A percentile compares a stretch with the other conserved stretches of the same genome.
These are phyloP conservation scores for Delonix regia DNA, from an alignment of 306 rosid species.

Conservation along the genomic window DNA sequence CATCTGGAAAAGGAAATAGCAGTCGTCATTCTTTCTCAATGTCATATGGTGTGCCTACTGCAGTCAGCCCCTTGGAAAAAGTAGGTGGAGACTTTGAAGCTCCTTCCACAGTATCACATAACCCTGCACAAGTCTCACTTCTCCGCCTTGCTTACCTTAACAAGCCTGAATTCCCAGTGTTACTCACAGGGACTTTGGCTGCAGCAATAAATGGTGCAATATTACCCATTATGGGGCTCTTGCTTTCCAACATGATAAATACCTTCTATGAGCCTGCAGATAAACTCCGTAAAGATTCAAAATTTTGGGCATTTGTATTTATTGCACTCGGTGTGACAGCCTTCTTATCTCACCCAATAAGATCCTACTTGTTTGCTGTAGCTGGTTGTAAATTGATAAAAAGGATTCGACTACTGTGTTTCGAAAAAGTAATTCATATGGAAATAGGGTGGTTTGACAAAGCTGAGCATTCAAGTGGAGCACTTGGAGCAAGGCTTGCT, in stretches of 20 bases:
- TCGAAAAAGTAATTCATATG: constrained; percentile 62
- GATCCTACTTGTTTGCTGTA: constrained; percentile 55
- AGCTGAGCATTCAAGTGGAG: constrained; percentile 55
- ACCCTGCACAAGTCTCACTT: constrained; percentile 58
- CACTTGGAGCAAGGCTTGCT: constrained; percentile 63
- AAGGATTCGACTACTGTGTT: constrained; percentile 51
- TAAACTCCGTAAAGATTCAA: constrained; percentile 68
- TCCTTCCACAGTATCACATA: constrained; percentile 36
- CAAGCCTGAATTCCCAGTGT: constrained; percentile 80
- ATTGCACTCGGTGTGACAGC: constrained; percentile 45
- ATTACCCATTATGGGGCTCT: constrained; percentile 62
- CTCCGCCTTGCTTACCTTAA: constrained; percentile 69
- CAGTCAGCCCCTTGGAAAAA: constrained; percentile 36
- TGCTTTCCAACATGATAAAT: constrained; percentile 55
- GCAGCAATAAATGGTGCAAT: constrained; percentile 58
- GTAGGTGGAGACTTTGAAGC: constrained; percentile 35
- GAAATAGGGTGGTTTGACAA: constrained; percentile 86
- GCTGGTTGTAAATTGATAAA: constrained; percentile 56
- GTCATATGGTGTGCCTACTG: constrained; percentile 45
- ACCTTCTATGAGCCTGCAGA: constrained; percentile 69
- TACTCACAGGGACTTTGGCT: constrained; percentile 65
- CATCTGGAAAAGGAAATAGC: constrained; percentile 62
- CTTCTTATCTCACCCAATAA: constrained; percentile 39
- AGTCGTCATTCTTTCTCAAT: constrained; percentile 50
- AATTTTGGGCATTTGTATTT: constrained; percentile 71